Percentiles rank a stretch among this genome's conserved stretches.
These are phyloP conservation scores for Malus orientalis DNA, from an alignment of 306 rosid species.

Conservation along the genomic window DNA sequence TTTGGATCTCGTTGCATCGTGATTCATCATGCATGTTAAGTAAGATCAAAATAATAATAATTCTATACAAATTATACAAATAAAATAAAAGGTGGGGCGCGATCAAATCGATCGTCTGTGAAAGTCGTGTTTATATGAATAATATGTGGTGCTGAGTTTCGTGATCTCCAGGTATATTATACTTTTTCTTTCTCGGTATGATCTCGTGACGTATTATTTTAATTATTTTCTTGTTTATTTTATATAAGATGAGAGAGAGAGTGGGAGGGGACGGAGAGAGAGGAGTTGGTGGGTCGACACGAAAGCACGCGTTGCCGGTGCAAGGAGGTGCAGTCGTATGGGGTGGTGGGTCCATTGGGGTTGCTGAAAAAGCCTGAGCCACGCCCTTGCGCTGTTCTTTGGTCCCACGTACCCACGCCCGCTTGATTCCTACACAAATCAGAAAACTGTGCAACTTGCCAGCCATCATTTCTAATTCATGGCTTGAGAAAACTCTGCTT, in stretches of 20 bases:
- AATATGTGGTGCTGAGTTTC: not conserved
- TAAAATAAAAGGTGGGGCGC: not conserved
- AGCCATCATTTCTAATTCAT: no score
- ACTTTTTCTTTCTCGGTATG: not conserved
- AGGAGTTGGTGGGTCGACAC: slow-evolving; percentile 17
- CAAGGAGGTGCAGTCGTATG: slow-evolving; percentile 59
- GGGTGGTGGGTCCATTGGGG: slow-evolving; percentile 82
- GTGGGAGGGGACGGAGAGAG: slow-evolving; percentile 1
- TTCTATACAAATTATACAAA: not conserved
- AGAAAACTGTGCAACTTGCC: no score
- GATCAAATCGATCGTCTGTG: not conserved
- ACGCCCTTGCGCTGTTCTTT: slow-evolving; percentile 20
- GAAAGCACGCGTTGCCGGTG: slow-evolving; percentile 97
- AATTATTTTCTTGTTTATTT: not conserved
- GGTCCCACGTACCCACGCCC: slow-evolving; percentile 38
- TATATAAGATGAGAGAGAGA: not conserved
- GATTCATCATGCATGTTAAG: not conserved
- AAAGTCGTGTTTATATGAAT: no score
- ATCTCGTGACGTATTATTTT: slow-evolving; percentile 4
- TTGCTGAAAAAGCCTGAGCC: slow-evolving; percentile 51
- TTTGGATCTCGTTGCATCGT: not conserved
- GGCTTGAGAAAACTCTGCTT: no score
- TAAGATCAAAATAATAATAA: not conserved
- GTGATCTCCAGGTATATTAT: slow-evolving; percentile 10
- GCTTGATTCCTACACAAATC: not conserved